Conservation (phyloP, 805 yeast genomes). For the Myxozyma neotropica region DNA sequence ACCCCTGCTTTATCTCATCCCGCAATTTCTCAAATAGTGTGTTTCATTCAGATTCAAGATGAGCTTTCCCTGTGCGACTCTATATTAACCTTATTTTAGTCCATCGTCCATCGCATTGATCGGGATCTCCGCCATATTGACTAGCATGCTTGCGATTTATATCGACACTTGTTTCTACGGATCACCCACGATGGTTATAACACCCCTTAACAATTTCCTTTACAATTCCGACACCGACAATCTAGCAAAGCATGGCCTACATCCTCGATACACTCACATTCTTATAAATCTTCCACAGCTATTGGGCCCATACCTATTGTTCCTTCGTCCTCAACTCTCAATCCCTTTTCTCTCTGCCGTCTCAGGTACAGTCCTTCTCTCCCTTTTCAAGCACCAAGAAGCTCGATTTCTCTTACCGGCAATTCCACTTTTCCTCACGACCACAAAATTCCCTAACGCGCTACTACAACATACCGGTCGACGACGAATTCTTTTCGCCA, state of each 20-base stretch:
- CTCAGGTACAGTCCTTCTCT: conserved; percentile 64
- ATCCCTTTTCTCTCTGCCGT: conserved; percentile 49
- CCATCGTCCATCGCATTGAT: conserved; percentile 18
- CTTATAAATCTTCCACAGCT: conserved; percentile 76
- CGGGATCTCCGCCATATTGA: conserved; percentile 11
- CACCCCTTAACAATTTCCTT: conserved; percentile 75
- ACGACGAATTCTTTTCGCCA: conserved; percentile 21
- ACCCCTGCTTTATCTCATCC: conserved; percentile 49
- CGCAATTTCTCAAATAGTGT: conserved; percentile 21
- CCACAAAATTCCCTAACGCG: conserved; percentile 27
- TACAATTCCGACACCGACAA: conserved; percentile 68
- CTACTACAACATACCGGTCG: conserved; percentile 32
- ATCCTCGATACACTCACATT: conserved; percentile 73
- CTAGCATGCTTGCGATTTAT: conserved; percentile 13
- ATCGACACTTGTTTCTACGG: conserved; percentile 31
- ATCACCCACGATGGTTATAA: conserved; percentile 47
- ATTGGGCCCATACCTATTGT: conserved; percentile 71
- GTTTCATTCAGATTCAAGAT: not conserved
- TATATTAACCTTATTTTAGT: not conserved
- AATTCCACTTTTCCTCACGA: conserved; percentile 60
- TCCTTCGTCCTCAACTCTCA: conserved; percentile 43
- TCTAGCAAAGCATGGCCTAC: conserved; percentile 78
- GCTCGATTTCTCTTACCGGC: conserved; percentile 81
- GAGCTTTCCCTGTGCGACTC: too few species aligned
- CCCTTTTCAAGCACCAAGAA: conserved; percentile 89